These are phyloP conservation scores for Lithohypha guttulata DNA, from an alignment of 2,329 filamentous ascomycete genomes.

Conservation along the genomic window DNA sequence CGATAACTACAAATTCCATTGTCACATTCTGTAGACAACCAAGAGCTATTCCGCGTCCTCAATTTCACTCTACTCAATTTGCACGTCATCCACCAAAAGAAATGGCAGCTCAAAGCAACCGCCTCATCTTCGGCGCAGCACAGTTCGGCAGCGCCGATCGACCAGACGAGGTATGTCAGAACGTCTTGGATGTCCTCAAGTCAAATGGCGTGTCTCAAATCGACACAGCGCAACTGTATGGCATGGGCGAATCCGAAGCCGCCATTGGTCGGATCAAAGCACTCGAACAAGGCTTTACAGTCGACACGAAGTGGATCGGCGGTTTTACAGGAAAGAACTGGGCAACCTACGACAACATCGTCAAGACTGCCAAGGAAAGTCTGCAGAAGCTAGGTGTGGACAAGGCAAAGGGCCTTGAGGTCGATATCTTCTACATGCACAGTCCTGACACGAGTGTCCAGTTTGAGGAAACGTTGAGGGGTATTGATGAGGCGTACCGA, in stretches of 20 bases:
- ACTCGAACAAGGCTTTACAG: conserved; percentile 29
- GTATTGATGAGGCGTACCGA: conserved; percentile 30
- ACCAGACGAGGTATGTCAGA: no score
- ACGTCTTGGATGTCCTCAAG: conserved; percentile 13
- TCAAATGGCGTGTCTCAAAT: conserved; percentile 15
- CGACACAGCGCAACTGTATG: conserved; percentile 26
- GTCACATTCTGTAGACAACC: no score
- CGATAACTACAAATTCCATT: no score
- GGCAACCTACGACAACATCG: conserved; percentile 16
- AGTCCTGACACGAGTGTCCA: conserved; percentile 33
- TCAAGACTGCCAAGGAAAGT: conserved; percentile 18
- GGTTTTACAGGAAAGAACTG: conserved; percentile 25
- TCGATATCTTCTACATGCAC: conserved; percentile 31
- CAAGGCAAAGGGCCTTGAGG: conserved; percentile 19
- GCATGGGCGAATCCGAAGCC: conserved; percentile 29
- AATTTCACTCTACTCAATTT: no score
- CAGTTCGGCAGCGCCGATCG: no score
- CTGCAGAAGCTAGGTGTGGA: conserved; percentile 18
- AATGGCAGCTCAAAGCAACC: no score
- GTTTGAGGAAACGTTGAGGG: conserved; percentile 30
- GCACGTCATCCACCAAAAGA: no score
- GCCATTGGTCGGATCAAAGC: conserved; percentile 32
- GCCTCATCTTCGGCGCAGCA: no score
- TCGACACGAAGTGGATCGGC: conserved; percentile 37
- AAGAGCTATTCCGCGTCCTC: no score